Base-by-base conservation (phyloP, 495 filamentous ascomycete genomes). In the Aspergillus panamensis region DNA sequence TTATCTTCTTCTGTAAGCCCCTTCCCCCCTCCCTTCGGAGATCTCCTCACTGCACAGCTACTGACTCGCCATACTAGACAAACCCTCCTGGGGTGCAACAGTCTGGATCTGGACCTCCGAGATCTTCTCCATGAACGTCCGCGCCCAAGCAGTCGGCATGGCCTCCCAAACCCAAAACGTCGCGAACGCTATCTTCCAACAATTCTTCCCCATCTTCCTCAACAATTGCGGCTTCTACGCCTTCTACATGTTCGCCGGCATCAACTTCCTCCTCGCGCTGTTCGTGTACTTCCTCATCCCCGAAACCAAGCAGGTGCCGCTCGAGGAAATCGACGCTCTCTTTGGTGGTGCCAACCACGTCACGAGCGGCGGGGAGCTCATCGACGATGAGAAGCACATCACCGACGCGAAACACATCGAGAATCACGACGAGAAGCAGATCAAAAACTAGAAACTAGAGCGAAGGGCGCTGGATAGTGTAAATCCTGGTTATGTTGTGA, bases 271-370 rank as follows among this genome's bases (percentile, higher is more conserved):
- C n/a, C 74, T 84, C 21, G 85, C 85, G 1, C 73, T 76, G n/a
- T 92, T 91, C 58, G 81, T 90, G 40, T 90, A 74, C 75, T 89
- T 87, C 73, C 84, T 86, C 55, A 81, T 91, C 32, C 87, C 87
- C 0, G 87, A 90, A 75, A 90, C 87, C 2, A 90, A 89, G 74
- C 70, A 86, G 42, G 74, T 89, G 16, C 66, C 81, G 29, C 75
- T 88, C 7, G 84, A 88, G 67, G 83, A 87, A 61, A 87, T 87
- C 54, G 84, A 86, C 62, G 72, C 72, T 16, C 65, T 85, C 31
- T 86, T 86, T 50, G 81, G 80, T 51, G 81, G 82, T 20, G 70
- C 74, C 39, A 85, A 85, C 66, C 83, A 85, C 60, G 78, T 81
- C 50, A 74, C 73, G 37, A 79, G 80, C 53, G 82, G 82, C 9